phyloP scores from a whole-genome alignment of 2,329 filamentous ascomycete species.

The Geosmithia morbida region DNA sequence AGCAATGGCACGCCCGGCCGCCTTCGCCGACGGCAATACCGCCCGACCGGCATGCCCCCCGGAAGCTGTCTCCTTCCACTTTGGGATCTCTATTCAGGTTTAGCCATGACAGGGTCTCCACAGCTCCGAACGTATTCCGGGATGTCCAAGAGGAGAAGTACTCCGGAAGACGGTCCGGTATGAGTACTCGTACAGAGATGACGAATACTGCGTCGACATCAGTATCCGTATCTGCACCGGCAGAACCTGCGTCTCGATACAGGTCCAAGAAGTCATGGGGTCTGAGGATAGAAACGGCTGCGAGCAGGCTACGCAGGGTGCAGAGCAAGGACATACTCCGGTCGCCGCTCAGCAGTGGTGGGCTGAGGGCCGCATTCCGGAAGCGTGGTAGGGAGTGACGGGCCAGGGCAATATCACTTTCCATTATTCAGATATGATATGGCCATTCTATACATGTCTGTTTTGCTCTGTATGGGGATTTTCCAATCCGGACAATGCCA shows the following conservation, averaged over 20 bases:
- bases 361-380: not conserved
- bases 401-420: no score
- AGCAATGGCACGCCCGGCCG: not conserved
- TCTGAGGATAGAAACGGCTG: not conserved
- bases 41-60: not conserved
- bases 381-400: not conserved
- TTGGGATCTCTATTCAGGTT: not conserved
- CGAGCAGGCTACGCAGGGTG: not conserved
- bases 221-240: not conserved
- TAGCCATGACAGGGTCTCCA: not conserved
- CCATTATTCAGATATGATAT: no score
- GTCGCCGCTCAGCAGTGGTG: not conserved
- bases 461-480: no score
- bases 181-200: not conserved
- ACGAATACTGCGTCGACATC: not conserved
- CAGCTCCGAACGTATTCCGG: no score
- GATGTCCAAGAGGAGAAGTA: no score
- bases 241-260: not conserved
- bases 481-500: no score
- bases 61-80: not conserved
- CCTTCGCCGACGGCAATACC: not conserved
- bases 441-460: no score
- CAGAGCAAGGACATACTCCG: not conserved
- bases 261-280: constrained; percentile 1
- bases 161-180: no score